These are phyloP conservation scores for Macrophomina pseudophaseolina DNA, from an alignment of 2,329 filamentous ascomycete genomes.

Conservation along the genomic window DNA sequence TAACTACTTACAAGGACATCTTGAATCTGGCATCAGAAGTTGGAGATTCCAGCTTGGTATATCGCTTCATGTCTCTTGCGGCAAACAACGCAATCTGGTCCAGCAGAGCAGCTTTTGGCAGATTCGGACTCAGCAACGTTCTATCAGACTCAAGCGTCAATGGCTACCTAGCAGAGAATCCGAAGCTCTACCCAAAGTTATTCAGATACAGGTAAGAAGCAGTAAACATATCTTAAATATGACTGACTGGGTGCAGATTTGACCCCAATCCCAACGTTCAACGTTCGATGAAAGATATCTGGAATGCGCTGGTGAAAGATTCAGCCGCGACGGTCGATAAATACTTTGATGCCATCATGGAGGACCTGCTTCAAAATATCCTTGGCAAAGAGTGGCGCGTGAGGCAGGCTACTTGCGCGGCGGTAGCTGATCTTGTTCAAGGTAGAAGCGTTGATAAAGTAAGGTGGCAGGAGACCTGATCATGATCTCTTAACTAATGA, in stretches of 20 bases:
- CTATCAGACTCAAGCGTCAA: slow-evolving; percentile 79
- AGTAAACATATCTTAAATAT: not conserved
- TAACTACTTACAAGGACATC: slow-evolving; percentile 98
- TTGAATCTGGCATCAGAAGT: slow-evolving; percentile 95
- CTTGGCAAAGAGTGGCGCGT: slow-evolving; percentile 92
- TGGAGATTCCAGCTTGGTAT: slow-evolving; percentile 93
- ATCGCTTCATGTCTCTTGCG: slow-evolving; percentile 97
- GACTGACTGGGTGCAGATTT: slow-evolving; percentile 57
- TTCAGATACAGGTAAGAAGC: slow-evolving; percentile 73
- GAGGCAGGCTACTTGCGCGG: slow-evolving; percentile 88
- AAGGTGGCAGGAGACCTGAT: slow-evolving; percentile 7
- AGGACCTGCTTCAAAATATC: slow-evolving; percentile 83
- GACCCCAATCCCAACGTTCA: slow-evolving; percentile 94
- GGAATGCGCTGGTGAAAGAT: slow-evolving; percentile 94
- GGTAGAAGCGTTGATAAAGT: slow-evolving; percentile 66
- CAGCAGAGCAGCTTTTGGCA: slow-evolving; percentile 92
- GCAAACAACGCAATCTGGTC: slow-evolving; percentile 97
- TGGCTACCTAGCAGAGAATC: slow-evolving; percentile 75
- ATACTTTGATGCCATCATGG: slow-evolving; percentile 88
- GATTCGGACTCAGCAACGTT: slow-evolving; percentile 90
- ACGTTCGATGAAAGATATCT: slow-evolving; percentile 96
- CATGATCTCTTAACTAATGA: slow-evolving; percentile 25
- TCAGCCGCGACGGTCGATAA: slow-evolving; percentile 74
- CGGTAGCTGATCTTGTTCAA: slow-evolving; percentile 85
- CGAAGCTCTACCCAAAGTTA: slow-evolving; percentile 93